A percentile compares a stretch with the other conserved stretches of the same genome.
These are phyloP conservation scores for Phytopythium sindhum DNA, from an alignment of 352 stramenopile species.

Conservation along the genomic window DNA sequence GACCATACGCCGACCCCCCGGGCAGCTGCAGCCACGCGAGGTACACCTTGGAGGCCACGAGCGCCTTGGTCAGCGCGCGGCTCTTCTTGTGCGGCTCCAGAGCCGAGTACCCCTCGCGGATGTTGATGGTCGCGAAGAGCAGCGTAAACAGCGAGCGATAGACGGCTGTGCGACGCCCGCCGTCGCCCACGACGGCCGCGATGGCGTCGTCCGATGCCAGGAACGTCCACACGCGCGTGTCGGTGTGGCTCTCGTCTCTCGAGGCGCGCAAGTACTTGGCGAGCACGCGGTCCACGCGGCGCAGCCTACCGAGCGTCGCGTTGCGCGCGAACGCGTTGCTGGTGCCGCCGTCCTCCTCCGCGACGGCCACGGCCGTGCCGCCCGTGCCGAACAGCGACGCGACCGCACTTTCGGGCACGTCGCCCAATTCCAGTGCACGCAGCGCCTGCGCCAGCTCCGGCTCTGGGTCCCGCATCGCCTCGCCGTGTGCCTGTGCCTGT, in stretches of 20 bases:
- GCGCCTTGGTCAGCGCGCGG: conserved; percentile 44
- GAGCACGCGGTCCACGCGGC: conserved; percentile 49
- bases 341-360: conserved; percentile 15
- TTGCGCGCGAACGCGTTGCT: conserved; percentile 28
- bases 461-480: conserved; percentile 30
- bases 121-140: conserved; percentile 54
- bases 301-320: conserved; percentile 40
- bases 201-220: conserved; percentile 51
- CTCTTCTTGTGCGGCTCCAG: conserved; percentile 34
- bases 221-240: conserved; percentile 49
- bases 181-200: conserved; percentile 27
- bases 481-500: background rate
- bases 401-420: conserved; percentile 46
- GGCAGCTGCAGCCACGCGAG: conserved; percentile 78
- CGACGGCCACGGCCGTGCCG: conserved; percentile 43
- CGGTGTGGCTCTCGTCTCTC: conserved; percentile 5
- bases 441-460: conserved; percentile 57
- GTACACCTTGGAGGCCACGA: conserved; percentile 75
- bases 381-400: conserved; percentile 64
- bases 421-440: conserved; percentile 51
- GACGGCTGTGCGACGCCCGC: conserved; percentile 26
- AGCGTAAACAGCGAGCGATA: conserved; percentile 68
- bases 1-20: conserved; percentile 70
- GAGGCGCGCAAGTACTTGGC: conserved; percentile 37
- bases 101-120: conserved; percentile 50